Evolutionary conservation across 345 rosid species (phyloP), one percentile per base, ranked within the genome.

Genomic region (Syzygium oleosum): DNA sequence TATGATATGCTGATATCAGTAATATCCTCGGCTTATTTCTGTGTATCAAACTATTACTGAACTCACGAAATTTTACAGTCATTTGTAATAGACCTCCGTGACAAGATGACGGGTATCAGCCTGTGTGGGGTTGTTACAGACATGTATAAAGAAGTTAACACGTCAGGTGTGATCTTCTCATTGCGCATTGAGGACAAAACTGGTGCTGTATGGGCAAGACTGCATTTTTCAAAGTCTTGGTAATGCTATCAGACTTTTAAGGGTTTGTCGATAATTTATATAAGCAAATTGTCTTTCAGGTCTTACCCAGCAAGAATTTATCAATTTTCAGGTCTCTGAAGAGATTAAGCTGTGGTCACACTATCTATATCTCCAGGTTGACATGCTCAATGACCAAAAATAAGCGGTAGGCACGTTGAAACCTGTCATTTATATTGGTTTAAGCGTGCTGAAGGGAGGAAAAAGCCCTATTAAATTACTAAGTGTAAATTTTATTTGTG

Each of bases 41-140:
- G 83, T 38, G 83, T 6, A 2, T 38, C 63, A 77, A 6, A 17
- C 34, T 41, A 29, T 52, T 84, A 12, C 85, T 84, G 22, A 84
- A 52, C 34, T 80, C 27, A 55, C 34, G 25, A 0, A 9, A 84
- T 54, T n/a, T 90, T 92, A 93, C 97, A 98, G 99, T 89, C 95
- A 65, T 92, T 85, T 68, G 91, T 96, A 65, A 87, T 85, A 5
- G 97, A 96, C 87, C 96, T 96, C 88, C 92, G 90, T 0, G 95
- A 94, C 91, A 98, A 95, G 95, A 98, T 96, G 95, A 91, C 94
- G 59, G 92, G 98, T 63, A 86, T 98, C 93, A 96, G 97, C 91
- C 96, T 98, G 68, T 96, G 95, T 89, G 98, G 97, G 34, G 88
- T 94, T 56, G 95, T 96, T 84, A 88, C 88, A 84, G 96, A 96